These are phyloP conservation scores for Melanogaster broomeanus DNA, from an alignment of 768 basidiomycete species.

Conservation along the genomic window DNA sequence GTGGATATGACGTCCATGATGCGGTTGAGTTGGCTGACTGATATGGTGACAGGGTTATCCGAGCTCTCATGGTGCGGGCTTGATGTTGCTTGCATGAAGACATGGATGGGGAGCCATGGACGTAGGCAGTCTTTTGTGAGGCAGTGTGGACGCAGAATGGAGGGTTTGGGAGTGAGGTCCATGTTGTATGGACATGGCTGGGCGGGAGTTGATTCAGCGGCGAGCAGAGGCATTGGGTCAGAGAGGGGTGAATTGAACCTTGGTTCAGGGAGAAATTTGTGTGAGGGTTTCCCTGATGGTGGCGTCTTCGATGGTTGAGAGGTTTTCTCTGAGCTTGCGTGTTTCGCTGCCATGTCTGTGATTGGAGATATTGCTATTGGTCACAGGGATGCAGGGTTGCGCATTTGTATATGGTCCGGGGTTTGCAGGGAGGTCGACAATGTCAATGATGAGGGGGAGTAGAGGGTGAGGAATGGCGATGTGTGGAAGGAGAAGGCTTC, in stretches of 20 bases:
- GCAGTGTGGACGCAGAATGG: not conserved
- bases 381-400: too few relatives aligned
- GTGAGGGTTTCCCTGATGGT: too few relatives aligned
- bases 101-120: slow-evolving; percentile 9
- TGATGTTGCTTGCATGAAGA: not conserved
- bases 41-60: not conserved
- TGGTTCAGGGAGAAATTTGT: not conserved
- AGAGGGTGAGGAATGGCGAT: not conserved
- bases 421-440: not conserved
- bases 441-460: not conserved
- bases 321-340: too few relatives aligned
- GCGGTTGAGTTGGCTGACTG: not conserved
- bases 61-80: too few relatives aligned
- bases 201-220: not conserved
- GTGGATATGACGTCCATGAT: slow-evolving; percentile 4
- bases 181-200: not conserved
- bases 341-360: too few relatives aligned
- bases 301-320: too few relatives aligned
- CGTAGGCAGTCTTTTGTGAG: not conserved
- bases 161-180: not conserved
- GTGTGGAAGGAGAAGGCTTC: not conserved
- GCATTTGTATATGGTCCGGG: too few relatives aligned
- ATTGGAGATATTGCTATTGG: too few relatives aligned
- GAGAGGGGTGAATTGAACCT: too few relatives aligned
- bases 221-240: too few relatives aligned